phyloP scores from a whole-genome alignment of 495 filamentous ascomycete genomes.

The Gamarada debralockiae region DNA sequence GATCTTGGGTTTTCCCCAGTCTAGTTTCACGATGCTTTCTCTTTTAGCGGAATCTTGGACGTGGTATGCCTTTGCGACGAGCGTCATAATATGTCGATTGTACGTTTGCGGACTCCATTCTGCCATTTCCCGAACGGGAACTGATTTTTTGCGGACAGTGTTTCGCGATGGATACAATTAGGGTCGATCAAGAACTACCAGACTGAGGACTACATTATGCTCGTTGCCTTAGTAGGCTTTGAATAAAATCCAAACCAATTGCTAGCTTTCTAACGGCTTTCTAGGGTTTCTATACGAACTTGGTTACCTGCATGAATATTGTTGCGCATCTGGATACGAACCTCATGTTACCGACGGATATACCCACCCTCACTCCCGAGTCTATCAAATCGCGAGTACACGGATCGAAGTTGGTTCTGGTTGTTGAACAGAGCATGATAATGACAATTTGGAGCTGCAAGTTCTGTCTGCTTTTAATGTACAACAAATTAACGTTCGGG shows the following conservation, averaged over 20 bases:
- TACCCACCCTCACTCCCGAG: conserved; percentile 39
- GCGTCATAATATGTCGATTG: conserved; percentile 37
- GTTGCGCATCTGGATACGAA: conserved; percentile 53
- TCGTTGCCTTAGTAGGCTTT: conserved; percentile 46
- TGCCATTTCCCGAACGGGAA: too few species aligned
- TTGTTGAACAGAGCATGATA: conserved; percentile 38
- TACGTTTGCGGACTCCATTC: conserved; percentile 20
- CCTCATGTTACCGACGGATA: conserved; percentile 51
- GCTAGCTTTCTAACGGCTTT: neutral
- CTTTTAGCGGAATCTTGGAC: conserved; percentile 41
- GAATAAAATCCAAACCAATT: neutral
- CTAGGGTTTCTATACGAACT: conserved; percentile 48
- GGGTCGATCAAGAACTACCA: conserved; percentile 43
- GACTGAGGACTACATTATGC: conserved; percentile 57
- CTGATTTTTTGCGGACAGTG: too few species aligned
- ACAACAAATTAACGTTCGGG: conserved; percentile 46
- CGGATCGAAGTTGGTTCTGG: conserved; percentile 53
- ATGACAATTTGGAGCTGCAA: conserved; percentile 51
- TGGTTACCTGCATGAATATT: conserved; percentile 54
- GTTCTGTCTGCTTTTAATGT: conserved; percentile 49
- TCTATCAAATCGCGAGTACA: conserved; percentile 42
- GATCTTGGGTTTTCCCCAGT: too few species aligned
- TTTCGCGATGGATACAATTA: conserved; percentile 38
- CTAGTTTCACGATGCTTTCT: too few species aligned
- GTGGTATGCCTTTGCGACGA: conserved; percentile 39